Evolutionary conservation across 2,329 filamentous ascomycete species (phyloP), one percentile per base, ranked within the genome.

Genomic region (Pseudocercospora crystallina): DNA sequence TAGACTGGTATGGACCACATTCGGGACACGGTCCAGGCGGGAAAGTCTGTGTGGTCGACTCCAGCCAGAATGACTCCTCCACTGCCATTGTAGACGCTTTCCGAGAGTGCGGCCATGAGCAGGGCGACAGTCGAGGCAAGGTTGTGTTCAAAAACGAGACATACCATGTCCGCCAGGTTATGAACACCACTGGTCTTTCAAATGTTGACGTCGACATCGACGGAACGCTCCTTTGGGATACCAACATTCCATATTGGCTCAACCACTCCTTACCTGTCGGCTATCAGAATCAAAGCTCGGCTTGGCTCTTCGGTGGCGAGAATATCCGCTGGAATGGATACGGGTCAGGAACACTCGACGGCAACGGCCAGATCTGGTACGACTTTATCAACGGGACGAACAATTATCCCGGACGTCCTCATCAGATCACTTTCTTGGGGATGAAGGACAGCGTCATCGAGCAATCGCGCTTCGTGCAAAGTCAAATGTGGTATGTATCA

Each of bases 291-390:
- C 77, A 80, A 53, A 76, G 73, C 14, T 78, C 76, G 0, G 78
- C 76, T 1, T 81, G 77, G 76, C 66, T 76, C 41, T 74, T 82
- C 57, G 79, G 80, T 42, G 81, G 81, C 8, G 66, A 76, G 11
- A 74, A 75, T 36, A 68, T 84, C 15, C 61, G 67, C 8, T 73
- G 77, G 55, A 67, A 76, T 29, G 80, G 80, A 5, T 66, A 76
- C 57, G 76, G 76, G 8, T 66, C 67, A 17, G 81, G 81, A 5
- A 81, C 76, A 2, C 66, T 83, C 8, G 73, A 83, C 60, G 81
- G 81, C 5, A 83, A 83, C 60, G 81, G 81, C 2, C 76, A 83
- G 56, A 71, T 74, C 2, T 84, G 80, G 80, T 83, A 83, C 57
- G 71, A 80, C 11, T 60, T 53, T 32, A 54, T 61, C 46, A 63